Evolutionary conservation across 176 grass and related monocot species (phyloP).

Genomic region (Echinochloa phyllopogon): DNA sequence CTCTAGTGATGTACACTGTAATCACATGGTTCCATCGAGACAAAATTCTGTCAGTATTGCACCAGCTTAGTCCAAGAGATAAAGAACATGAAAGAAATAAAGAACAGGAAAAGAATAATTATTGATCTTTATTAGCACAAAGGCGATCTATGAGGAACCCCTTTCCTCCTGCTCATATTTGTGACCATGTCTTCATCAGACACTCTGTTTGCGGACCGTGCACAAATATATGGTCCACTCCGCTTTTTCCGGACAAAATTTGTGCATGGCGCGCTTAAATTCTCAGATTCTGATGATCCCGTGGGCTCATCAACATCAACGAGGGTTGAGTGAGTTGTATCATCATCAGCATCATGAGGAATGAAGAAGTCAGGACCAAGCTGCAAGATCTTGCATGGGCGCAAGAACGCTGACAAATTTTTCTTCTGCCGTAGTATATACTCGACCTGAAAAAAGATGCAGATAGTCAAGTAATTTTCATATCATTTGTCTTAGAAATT

Average conservation of each 20-base stretch:
- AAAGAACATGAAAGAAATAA: slow-evolving; percentile 41
- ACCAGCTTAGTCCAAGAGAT: slow-evolving; percentile 57
- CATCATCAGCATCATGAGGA: slow-evolving; percentile 85
- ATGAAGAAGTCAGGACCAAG: slow-evolving; percentile 97
- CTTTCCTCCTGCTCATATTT: slow-evolving; percentile 96
- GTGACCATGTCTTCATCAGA: slow-evolving; percentile 76
- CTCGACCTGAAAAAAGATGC: slow-evolving; percentile 71
- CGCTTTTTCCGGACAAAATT: slow-evolving; percentile 73
- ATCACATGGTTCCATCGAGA: slow-evolving; percentile 57
- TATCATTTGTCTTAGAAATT: slow-evolving; percentile 9
- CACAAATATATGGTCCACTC: slow-evolving; percentile 72
- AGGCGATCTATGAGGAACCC: slow-evolving; percentile 89
- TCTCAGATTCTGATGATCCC: slow-evolving; percentile 89
- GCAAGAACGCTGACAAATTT: slow-evolving; percentile 73
- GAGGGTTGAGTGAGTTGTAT: slow-evolving; percentile 89
- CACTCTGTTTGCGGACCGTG: slow-evolving; percentile 67
- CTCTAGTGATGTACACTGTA: slow-evolving; percentile 65
- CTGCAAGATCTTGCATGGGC: slow-evolving; percentile 85
- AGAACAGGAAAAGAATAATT: slow-evolving; percentile 33
- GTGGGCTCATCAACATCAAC: slow-evolving; percentile 86
- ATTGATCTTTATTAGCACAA: slow-evolving; percentile 73
- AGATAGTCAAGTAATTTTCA: slow-evolving; percentile 35
- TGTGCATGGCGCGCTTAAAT: slow-evolving; percentile 65
- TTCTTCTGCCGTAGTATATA: slow-evolving; percentile 79
- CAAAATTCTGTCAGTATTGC: slow-evolving; percentile 62